Base-by-base conservation (phyloP, 768 basidiomycete species). In the Zangia roseola region DNA sequence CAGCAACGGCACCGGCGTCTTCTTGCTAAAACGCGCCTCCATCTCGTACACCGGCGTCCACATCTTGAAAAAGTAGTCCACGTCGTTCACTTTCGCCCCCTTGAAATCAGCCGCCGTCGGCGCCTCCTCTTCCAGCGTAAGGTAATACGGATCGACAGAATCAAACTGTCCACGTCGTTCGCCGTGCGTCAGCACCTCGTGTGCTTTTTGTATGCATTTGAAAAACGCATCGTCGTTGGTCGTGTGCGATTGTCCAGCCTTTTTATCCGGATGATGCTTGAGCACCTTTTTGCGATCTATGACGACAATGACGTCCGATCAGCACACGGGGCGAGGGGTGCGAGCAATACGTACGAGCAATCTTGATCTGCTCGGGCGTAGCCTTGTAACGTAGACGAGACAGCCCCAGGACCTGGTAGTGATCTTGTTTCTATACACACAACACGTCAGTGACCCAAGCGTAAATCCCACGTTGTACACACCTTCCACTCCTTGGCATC, bases 401-500 rank as follows among this genome's bases (percentile, higher is more conserved):
- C 9, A 99, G 81, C 56, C 97, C 97, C 45, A 99, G 86, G 34
- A 99, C 92, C 47, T 90, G 90, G 64, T 99, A 99, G 65, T 97
- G 91, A 67, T 99, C 95, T 81, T 98, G 97, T 83, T 95, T 94
- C 89, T 94, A 58, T 19, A 41, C 8, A 50, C 17, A 31, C 46
- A 23, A 30, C 36, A 1, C 2, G 38, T 63, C 38, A 61, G 48
- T 30, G 6, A 48, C 45, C 34, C 23, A 28, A 14, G n/a, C n/a
- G n/a, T n/a, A n/a, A n/a, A n/a, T n/a, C n/a, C n/a, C n/a, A n/a
- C n/a, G n/a, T n/a, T n/a, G n/a, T 26, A 2, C 30, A 14, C 31
- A 89, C 91, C 81, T 98, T 99, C 95, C 97, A 98, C 64, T 95
- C 93, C 71, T 97, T 97, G 6, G 95, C 91, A 74, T 99, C 95